Evolutionary conservation across 352 stramenopile species (phyloP), one percentile per base, ranked within the genome.

Genomic region (Pythium utonaiense): DNA sequence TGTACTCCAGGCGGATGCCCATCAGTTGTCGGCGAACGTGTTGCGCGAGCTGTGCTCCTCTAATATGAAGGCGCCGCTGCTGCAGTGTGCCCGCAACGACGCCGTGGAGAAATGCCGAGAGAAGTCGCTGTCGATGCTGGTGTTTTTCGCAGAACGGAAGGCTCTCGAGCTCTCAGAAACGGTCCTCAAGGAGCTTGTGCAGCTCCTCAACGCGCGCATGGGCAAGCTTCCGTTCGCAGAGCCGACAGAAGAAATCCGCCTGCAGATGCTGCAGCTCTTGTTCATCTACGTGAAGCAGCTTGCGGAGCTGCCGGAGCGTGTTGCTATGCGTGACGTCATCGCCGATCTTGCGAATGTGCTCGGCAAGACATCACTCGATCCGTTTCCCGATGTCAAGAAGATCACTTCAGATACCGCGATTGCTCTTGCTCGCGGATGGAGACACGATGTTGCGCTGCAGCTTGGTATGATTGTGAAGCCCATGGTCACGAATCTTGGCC

Each of bases 381-480:
- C 75, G 50, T 95, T 93, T 48, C 83, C 86, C 13, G 86, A 95
- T 36, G 82, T 75, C 49, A 95, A 93, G 68, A 90, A 91, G 54
- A 73, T 85, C 55, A 78, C 75, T 1, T 71, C 77, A 16, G 83
- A 91, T 45, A 85, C 73, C 38, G 70, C 80, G 34, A 79, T 90
- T 30, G 66, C 80, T 19, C 67, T 93, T 10, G 80, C 77, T 0
- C 69, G 54, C 8, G 67, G 52, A 3, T 91, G 82, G 86, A 72
- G 68, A 45, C 61, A 58, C 17, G 74, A 88, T 14, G 69, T 93
- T 1, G 74, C 79, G 34, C 69, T 91, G 54, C 86, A 93, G 30
- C 71, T 91, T 7, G 80, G 75, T 2, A 73, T 80, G 42, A 78
- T 95, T 48, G 75, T 86, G 7, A 78, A 78, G 14, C 80, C 86